These are phyloP conservation scores for Fragosphaeria purpurea DNA, from an alignment of 2,329 filamentous ascomycete species.

Conservation along the genomic window DNA sequence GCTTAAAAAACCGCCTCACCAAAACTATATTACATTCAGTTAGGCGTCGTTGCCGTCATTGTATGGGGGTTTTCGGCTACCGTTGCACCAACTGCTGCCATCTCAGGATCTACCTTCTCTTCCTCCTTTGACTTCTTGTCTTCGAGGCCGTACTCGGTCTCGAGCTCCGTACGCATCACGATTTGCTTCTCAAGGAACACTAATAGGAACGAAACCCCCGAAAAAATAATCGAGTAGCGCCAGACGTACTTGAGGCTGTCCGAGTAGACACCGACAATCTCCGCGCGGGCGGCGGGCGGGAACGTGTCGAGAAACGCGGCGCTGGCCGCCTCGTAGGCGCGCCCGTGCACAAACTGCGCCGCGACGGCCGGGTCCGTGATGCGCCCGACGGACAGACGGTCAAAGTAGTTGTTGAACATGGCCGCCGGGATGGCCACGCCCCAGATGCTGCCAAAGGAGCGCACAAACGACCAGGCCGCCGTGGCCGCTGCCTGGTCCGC, in stretches of 20 bases:
- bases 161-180: slow-evolving; percentile 15
- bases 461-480: slow-evolving; percentile 28
- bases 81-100: too few relatives aligned
- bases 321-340: slow-evolving; percentile 18
- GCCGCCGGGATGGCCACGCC: slow-evolving; percentile 30
- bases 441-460: slow-evolving; percentile 27
- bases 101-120: not conserved
- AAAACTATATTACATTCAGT: too few relatives aligned
- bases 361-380: slow-evolving; percentile 12
- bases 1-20: too few relatives aligned
- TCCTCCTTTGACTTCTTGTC: slow-evolving; percentile 5
- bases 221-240: slow-evolving; percentile 20
- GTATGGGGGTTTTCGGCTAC: too few relatives aligned
- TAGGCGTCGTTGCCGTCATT: too few relatives aligned
- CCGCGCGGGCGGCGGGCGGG: slow-evolving; percentile 1
- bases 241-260: slow-evolving; percentile 13
- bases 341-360: slow-evolving; percentile 12
- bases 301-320: slow-evolving; percentile 13
- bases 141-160: slow-evolving; percentile 21
- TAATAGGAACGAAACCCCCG: slow-evolving; percentile 15
- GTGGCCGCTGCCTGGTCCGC: slow-evolving; percentile 26
- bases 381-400: not conserved
- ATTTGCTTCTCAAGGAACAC: slow-evolving; percentile 16
- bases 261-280: slow-evolving; percentile 15
- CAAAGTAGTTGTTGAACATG: slow-evolving; percentile 24